These are phyloP conservation scores for Cornus controversa DNA, from an alignment of 148 eudicot genomes.

Conservation along the genomic window DNA sequence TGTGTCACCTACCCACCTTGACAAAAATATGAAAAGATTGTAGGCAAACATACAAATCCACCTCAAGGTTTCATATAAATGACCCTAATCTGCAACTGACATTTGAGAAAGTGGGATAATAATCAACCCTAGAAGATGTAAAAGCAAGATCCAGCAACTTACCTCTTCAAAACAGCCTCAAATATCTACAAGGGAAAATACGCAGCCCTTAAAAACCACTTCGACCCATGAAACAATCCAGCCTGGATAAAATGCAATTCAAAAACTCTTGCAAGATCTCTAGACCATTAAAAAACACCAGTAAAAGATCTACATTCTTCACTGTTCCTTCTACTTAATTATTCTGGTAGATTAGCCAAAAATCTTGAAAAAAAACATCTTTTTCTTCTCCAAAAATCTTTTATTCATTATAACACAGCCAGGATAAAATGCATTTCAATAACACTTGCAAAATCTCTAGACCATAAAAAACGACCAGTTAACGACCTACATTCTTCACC, in stretches of 20 bases:
- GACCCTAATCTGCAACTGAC: not conserved
- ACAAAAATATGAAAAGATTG: not conserved
- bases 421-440: not conserved
- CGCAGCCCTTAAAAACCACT: not conserved
- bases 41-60: not conserved
- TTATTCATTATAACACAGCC: too few relatives aligned
- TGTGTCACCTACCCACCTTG: not conserved
- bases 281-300: not conserved
- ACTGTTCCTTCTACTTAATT: too few relatives aligned
- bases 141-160: slow-evolving; percentile 2
- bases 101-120: too few relatives aligned
- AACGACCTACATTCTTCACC: too few relatives aligned
- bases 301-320: too few relatives aligned
- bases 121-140: not conserved
- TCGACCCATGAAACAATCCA: not conserved
- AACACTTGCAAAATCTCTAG: not conserved
- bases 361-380: too few relatives aligned
- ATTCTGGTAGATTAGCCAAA: too few relatives aligned
- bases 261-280: not conserved
- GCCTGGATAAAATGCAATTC: not conserved
- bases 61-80: not conserved
- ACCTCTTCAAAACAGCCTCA: not conserved
- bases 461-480: not conserved
- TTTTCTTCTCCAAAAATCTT: too few relatives aligned
- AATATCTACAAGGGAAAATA: not conserved